Conservation (phyloP, 129 eudicot species). For the carrot (Daucus carota) region DH1_v3.0 NC_030382.2:57166001-57166500, state of each 20-base stretch:
- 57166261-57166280: conserved; percentile 84
- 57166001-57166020: conserved; percentile 46
- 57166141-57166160: not conserved
- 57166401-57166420: too few species aligned
- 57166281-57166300: conserved; percentile 84
- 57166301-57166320: conserved; percentile 73
- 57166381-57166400: too few species aligned
- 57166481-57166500: too few species aligned
- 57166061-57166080: conserved; percentile 16
- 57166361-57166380: too few species aligned
- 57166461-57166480: too few species aligned
- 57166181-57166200: conserved; percentile 4
- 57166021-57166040: conserved; percentile 53
- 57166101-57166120: conserved; percentile 32
- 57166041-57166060: conserved; percentile 37
- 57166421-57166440: too few species aligned
- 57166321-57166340: too few species aligned
- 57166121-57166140: not conserved
- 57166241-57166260: conserved; percentile 76
- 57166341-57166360: too few species aligned
- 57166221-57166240: conserved; percentile 64
- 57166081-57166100: conserved; percentile 50
- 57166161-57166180: not conserved
- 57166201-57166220: conserved; percentile 85
- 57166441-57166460: too few species aligned